Evolutionary conservation across 768 basidiomycete genomes (phyloP).

Genomic region (Xerocomus spinulosus): DNA sequence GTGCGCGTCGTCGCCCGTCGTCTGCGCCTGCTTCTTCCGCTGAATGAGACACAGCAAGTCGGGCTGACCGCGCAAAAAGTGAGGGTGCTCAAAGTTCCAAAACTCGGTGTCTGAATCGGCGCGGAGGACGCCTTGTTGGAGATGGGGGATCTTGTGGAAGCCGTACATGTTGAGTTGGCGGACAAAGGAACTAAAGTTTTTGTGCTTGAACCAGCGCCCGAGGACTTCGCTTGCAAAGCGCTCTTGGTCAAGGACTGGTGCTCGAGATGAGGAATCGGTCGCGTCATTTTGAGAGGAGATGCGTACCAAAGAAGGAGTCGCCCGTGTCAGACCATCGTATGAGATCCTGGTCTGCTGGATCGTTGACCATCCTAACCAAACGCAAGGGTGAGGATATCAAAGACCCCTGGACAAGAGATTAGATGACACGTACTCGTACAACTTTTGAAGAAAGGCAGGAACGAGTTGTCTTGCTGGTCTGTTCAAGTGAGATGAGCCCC

Average conservation of each 20-base stretch:
- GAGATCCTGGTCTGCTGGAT: slow-evolving; percentile 72
- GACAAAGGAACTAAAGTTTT: slow-evolving; percentile 93
- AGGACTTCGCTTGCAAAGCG: slow-evolving; percentile 86
- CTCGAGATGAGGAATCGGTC: not conserved
- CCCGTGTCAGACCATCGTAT: slow-evolving; percentile 91
- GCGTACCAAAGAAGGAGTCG: slow-evolving; percentile 85
- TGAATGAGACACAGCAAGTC: slow-evolving; percentile 85
- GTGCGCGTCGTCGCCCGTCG: slow-evolving; percentile 33
- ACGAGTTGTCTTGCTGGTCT: slow-evolving; percentile 49
- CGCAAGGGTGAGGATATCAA: slow-evolving; percentile 12
- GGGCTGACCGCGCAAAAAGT: slow-evolving; percentile 86
- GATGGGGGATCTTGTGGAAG: slow-evolving; percentile 94
- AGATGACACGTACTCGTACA: slow-evolving; percentile 66
- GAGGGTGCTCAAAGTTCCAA: slow-evolving; percentile 89
- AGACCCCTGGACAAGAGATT: slow-evolving; percentile 5
- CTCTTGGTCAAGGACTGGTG: slow-evolving; percentile 83
- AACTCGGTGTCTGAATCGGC: slow-evolving; percentile 76
- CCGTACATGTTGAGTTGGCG: slow-evolving; percentile 97
- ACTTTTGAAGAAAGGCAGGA: slow-evolving; percentile 88
- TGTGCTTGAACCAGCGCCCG: slow-evolving; percentile 95
- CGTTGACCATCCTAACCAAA: slow-evolving; percentile 81
- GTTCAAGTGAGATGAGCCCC: slow-evolving; percentile 38
- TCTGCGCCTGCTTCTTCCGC: slow-evolving; percentile 61
- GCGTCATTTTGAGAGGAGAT: not conserved
- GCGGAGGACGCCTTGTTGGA: slow-evolving; percentile 90